Base-by-base conservation (phyloP, 2,329 filamentous ascomycete genomes). In the Lachnellula hyalina region DNA sequence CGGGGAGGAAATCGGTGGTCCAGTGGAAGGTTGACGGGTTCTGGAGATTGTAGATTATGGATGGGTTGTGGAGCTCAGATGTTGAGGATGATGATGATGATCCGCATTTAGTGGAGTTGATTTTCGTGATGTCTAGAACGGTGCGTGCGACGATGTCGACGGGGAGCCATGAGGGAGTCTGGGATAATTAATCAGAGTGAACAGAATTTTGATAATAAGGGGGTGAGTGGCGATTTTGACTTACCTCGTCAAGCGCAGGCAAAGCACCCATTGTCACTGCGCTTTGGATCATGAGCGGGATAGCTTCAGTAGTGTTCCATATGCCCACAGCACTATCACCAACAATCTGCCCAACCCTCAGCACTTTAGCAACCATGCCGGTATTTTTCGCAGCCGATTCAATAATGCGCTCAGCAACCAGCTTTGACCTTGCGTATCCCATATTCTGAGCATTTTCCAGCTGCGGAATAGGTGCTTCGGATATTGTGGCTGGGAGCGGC, bases 291-390 rank as follows among this genome's bases (percentile, higher is more conserved):
- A 82, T 74, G 47, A 81, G 62, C 0, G 79, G 77, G 15, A 80
- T 77, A 0, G 76, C 78, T 58, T 81, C 79, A 0, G 70, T 74
- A 4, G 65, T 62, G 59, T 78, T 81, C 79, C 79, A 81, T 2
- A 76, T 63, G 2, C 77, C 78, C 11, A 67, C 55, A 1, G 65
- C 53, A 0, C 70, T 75, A 56, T 80, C 76, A 1, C 72, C 77
- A 4, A 76, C 73, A 9, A 81, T 71, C 62, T 81, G 78, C 0
- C 79, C 79, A 1, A 81, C 70, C 0, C 79, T 70, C 5, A 78
- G 61, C 3, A 77, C 67, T 5, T 70, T 65, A 2, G 68, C 62
- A 25, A 61, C 63, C 1, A 71, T 61, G 0, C 67, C 69, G 1
- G 54, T 54, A 11, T 63, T 56, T 15, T 62, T 56, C 1, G 67